A percentile compares a stretch with the other conserved stretches of the same genome.
These are phyloP conservation scores for Peronospora farinosa DNA, from an alignment of 352 stramenopile species.

Conservation along the genomic window DNA sequence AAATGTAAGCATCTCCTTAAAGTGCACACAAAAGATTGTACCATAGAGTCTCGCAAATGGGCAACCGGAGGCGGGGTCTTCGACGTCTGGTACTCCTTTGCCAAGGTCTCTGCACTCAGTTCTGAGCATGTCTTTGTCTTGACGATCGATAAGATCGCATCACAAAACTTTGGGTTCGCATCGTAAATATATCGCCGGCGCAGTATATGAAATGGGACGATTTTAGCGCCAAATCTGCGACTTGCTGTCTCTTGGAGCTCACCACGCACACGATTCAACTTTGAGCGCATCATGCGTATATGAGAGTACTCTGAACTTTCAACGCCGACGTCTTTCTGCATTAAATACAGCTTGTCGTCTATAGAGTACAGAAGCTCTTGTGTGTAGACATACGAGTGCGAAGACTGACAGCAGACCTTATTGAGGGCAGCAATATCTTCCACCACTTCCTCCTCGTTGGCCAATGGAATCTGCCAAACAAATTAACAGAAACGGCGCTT, in stretches of 20 bases:
- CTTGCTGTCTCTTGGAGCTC: constrained; percentile 71
- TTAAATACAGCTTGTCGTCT: constrained; percentile 56
- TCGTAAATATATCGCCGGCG: constrained; percentile 58
- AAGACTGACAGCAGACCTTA: constrained; percentile 82
- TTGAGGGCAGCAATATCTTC: constrained; percentile 68
- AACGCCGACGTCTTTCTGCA: constrained; percentile 35
- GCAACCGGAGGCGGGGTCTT: constrained; percentile 52
- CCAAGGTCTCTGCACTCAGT: constrained; percentile 46
- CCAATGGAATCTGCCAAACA: constrained; percentile 63
- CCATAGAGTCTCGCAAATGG: constrained; percentile 66
- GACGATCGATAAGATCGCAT: constrained; percentile 69
- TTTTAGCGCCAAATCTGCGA: constrained; percentile 55
- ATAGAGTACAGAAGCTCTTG: constrained; percentile 70
- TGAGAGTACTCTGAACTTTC: constrained; percentile 32
- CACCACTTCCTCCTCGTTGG: constrained; percentile 67
- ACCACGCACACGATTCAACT: constrained; percentile 62
- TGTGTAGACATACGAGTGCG: constrained; percentile 79
- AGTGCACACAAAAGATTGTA: constrained; percentile 21
- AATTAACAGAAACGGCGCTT: neutral
- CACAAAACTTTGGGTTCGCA: constrained; percentile 47
- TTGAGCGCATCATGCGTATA: constrained; percentile 57
- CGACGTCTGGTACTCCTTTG: constrained; percentile 53
- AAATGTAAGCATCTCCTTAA: neutral
- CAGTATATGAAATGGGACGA: constrained; percentile 70
- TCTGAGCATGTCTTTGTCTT: constrained; percentile 73